Evolutionary conservation across 148 eudicot species (phyloP).

Genomic region (Gaultheria prostrata): DNA sequence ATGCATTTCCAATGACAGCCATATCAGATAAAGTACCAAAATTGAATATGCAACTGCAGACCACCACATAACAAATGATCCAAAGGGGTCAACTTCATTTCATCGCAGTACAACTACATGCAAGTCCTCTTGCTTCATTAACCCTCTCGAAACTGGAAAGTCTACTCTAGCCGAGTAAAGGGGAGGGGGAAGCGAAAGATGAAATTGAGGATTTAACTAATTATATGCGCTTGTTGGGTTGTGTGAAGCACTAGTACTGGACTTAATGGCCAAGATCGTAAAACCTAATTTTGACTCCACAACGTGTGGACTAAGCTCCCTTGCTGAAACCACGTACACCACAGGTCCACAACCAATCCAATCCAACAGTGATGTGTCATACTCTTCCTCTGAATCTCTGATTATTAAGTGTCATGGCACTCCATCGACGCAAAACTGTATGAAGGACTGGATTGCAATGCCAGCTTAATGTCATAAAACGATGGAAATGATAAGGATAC

Average conservation of each 20-base stretch:
- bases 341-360: background rate
- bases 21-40: background rate
- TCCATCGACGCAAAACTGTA: background rate
- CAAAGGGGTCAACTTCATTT: background rate
- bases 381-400: background rate
- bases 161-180: background rate
- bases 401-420: background rate
- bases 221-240: background rate
- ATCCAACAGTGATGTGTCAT: background rate
- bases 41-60: background rate
- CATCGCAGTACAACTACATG: background rate
- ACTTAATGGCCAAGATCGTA: background rate
- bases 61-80: background rate
- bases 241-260: background rate
- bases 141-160: background rate
- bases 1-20: background rate
- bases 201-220: background rate
- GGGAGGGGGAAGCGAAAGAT: background rate
- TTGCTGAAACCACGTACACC: background rate
- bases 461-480: background rate
- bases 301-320: background rate
- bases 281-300: background rate
- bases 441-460: background rate
- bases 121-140: constrained; percentile 3
- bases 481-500: background rate